Base-by-base conservation (phyloP, 106 monocot genomes). In the Apostasia shenzhenica region DNA sequence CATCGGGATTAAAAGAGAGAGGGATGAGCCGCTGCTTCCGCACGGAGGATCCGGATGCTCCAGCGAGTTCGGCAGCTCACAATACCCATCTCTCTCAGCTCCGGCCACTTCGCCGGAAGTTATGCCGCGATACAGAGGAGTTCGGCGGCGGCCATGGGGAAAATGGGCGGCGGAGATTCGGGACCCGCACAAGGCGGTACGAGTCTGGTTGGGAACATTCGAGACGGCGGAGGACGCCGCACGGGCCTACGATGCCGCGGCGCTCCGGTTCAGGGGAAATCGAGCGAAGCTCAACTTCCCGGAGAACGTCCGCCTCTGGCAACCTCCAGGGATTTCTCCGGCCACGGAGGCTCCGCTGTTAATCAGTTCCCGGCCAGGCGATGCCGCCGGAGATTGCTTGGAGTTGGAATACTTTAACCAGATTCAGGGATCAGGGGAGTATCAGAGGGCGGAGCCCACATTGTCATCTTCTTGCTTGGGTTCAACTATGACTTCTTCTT, bases 81-180 rank as follows among this genome's bases (percentile, higher is more conserved):
- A 73, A 13, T 40, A 39, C 8, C 66, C 72, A 1, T 9, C 61
- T 46, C 14, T 57, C 61, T 13, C 64, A 8, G 6, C 39, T 10
- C 8, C 46, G 1, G 9, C 45, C 2, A 37, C 42, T n/a, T 59
- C 57, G 1, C 3, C 43, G 3, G 40, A 64, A 10, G 45, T 1
- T 40, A 2, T 38, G 54, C 63, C 70, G 59, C 73, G 66, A 13
- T 84, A 75, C 58, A 72, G 88, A 1, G 88, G 84, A 60, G 84
- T 84, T 2, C 75, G 91, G 66, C 86, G 77, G 69, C 70, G 90
- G 61, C 90, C 90, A n/a, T 90, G 90, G 90, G 90, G 90, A 6
- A 86, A 86, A 76, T 90, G 81, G 86, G 91, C 91, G 61, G 91
- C 91, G 54, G 91, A 91, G 81, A 91, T 91, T 54, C 73, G 91